phyloP scores from a whole-genome alignment of 306 rosid genomes.

The Lithocarpus polystachyus region DNA sequence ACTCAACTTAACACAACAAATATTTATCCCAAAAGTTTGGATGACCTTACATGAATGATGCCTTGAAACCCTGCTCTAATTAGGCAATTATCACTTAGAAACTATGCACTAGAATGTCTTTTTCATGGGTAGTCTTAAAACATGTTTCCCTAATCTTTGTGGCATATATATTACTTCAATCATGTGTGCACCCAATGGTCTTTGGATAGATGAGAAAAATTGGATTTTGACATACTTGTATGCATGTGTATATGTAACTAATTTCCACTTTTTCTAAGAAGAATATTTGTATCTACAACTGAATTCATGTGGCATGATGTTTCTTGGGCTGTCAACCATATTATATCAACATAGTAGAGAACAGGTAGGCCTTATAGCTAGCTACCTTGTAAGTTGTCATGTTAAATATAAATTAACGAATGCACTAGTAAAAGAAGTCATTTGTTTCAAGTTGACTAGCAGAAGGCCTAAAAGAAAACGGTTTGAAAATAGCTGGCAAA shows the following conservation, averaged over 20 bases:
- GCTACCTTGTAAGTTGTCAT: background rate
- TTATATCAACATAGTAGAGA: background rate
- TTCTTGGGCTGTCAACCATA: background rate
- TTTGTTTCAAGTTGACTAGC: constrained; percentile 8
- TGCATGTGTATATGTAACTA: background rate
- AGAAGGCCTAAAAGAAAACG: background rate
- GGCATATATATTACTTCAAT: background rate
- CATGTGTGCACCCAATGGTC: no score
- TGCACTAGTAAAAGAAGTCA: background rate
- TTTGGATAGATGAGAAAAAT: background rate
- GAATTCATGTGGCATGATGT: background rate
- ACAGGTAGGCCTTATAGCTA: background rate
- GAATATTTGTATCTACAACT: no score
- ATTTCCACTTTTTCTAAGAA: no score
- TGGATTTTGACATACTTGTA: background rate
- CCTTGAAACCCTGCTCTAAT: background rate
- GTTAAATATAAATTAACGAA: constrained; percentile 6
- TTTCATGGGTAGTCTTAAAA: background rate
- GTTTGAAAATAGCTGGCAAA: constrained; percentile 7
- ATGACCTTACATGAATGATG: background rate
- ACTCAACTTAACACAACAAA: background rate
- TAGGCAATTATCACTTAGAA: background rate
- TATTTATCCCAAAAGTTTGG: background rate
- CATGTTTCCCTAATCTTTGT: background rate
- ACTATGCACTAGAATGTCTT: background rate